These are phyloP conservation scores for Massariosphaeria phaeospora DNA, from an alignment of 495 filamentous ascomycete genomes.

Conservation along the genomic window DNA sequence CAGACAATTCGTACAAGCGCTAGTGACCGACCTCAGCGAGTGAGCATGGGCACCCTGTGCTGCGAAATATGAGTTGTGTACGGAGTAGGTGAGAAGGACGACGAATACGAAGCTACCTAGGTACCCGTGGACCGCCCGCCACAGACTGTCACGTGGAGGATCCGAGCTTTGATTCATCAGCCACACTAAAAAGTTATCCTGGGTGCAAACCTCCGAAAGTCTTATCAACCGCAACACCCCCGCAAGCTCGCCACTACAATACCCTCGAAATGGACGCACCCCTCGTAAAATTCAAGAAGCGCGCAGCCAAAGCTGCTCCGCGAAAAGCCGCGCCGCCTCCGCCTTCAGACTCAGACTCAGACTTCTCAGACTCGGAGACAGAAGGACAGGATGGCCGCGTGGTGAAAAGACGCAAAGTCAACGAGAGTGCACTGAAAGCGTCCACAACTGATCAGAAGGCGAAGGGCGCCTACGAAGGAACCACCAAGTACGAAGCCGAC, in stretches of 20 bases:
- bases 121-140: too few species aligned
- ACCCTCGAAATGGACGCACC: slow-evolving; percentile 36
- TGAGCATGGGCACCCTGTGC: too few species aligned
- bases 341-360: slow-evolving; percentile 55
- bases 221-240: neutral
- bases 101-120: too few species aligned
- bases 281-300: slow-evolving; percentile 80
- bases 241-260: neutral
- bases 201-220: neutral
- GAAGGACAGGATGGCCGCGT: slow-evolving; percentile 68
- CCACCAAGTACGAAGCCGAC: slow-evolving; percentile 57
- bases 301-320: slow-evolving; percentile 66
- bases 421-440: slow-evolving; percentile 54
- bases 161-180: too few species aligned
- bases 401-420: slow-evolving; percentile 63
- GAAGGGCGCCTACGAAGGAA: slow-evolving; percentile 42
- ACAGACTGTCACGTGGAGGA: too few species aligned
- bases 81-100: too few species aligned
- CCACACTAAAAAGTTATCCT: too few species aligned
- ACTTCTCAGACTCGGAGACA: slow-evolving; percentile 61
- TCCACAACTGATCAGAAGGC: slow-evolving; percentile 47
- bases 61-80: too few species aligned
- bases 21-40: too few species aligned
- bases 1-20: too few species aligned
- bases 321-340: slow-evolving; percentile 82